Base-by-base conservation (phyloP, 1,139 yeast species). In the Pichia sp. region DNA sequence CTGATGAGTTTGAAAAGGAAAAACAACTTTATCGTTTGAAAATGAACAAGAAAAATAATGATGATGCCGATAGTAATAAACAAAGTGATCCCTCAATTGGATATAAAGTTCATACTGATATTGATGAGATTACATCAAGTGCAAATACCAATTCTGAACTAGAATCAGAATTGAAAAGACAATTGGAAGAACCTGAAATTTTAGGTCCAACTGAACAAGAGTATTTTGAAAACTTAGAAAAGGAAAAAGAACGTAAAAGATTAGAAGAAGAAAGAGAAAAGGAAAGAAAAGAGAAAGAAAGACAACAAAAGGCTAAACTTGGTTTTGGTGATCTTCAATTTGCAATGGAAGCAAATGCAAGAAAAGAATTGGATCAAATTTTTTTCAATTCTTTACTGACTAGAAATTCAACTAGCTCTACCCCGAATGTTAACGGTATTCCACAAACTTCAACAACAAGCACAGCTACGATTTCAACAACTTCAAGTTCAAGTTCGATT, bases 1-100 rank as follows among this genome's bases (percentile, higher is more conserved):
- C 55, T 27, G 59, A 57, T 43, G 65, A 62, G 24, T 54, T 62
- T 34, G 65, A 62, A 43, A 47, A 54, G 34, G 65, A 62, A 29
- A 61, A 60, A 46, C 40, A 49, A 43, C 42, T 52, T 11, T 60
- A 45, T 34, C 59, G 43, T 30, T 43, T 42, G 12, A 54, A 51
- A 27, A 44, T 42, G 15, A 36, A 30, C 22, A 34, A 40, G 16
- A 23, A 27, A 6, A 38, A 32, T 4, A 23, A 22, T 16, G 26
- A 7, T 24, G 26, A 23, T 12, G 11, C 12, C 16, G 13, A 13
- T 24, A 18, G 18, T 8, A 9, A 22, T 16, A 16, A n/a, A 9
- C 5, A 32, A 32, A 9, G 15, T 9, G 22, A 11, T 16, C 15
- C 22, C 1, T 16, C 36, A 8, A 32, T 15, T 16, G 22, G 15